Conservation (phyloP, 441 rosid species). For the Euphorbia corollata region DNA sequence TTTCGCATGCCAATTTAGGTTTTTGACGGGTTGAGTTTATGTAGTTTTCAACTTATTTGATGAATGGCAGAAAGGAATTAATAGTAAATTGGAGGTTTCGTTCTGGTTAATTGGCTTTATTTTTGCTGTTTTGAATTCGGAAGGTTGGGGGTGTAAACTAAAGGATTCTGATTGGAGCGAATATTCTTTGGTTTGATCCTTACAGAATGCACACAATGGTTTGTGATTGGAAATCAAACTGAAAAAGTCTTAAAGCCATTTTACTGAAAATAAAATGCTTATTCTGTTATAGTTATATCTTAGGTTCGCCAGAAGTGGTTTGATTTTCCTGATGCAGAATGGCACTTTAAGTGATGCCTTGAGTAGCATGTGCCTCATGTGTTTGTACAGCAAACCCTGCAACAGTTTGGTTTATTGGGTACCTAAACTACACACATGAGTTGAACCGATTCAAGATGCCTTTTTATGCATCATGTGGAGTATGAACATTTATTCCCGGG, state of each 20-base stretch:
- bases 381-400: not conserved
- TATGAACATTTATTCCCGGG: too few species aligned
- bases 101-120: not conserved
- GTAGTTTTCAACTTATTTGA: not conserved
- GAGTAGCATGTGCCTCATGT: not conserved
- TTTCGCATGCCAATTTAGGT: not conserved
- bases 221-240: constrained; percentile 3
- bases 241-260: not conserved
- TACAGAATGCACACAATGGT: constrained; percentile 4
- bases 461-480: too few species aligned
- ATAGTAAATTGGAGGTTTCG: not conserved
- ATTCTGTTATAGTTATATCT: not conserved
- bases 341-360: not conserved
- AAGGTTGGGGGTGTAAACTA: not conserved
- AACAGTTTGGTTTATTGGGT: not conserved
- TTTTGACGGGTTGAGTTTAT: not conserved
- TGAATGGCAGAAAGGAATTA: not conserved
- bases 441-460: too few species aligned
- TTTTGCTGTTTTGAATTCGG: constrained; percentile 1
- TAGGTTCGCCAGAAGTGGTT: not conserved
- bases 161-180: not conserved
- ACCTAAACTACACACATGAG: not conserved
- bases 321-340: not conserved
- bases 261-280: not conserved
- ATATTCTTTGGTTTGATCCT: not conserved